These are phyloP conservation scores for Alternaria angustiovoidea DNA, from an alignment of 2,329 filamentous ascomycete species.

Conservation along the genomic window DNA sequence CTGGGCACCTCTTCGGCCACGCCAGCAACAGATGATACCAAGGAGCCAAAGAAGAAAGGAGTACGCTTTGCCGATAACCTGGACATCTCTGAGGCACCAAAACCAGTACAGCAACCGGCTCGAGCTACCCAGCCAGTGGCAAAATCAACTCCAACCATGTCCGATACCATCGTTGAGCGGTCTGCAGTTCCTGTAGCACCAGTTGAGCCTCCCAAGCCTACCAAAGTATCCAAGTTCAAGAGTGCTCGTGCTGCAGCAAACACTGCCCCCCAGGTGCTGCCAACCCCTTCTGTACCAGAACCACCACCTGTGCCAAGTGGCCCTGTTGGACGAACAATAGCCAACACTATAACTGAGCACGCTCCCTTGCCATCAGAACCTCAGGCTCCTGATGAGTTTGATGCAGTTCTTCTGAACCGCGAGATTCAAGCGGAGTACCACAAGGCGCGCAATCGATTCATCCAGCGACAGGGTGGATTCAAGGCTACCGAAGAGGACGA, in stretches of 20 bases:
- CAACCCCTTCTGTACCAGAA: slow-evolving; percentile 34
- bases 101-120: slow-evolving; percentile 33
- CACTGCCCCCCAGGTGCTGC: slow-evolving; percentile 22
- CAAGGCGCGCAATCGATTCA: slow-evolving; percentile 80
- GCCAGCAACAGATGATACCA: slow-evolving; percentile 12
- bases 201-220: slow-evolving; percentile 32
- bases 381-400: slow-evolving; percentile 60
- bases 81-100: slow-evolving; percentile 68
- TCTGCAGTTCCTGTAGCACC: slow-evolving; percentile 19
- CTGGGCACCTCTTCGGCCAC: slow-evolving; percentile 13
- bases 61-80: slow-evolving; percentile 81
- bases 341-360: slow-evolving; percentile 66
- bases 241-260: slow-evolving; percentile 36
- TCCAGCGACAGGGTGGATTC: slow-evolving; percentile 85
- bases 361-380: slow-evolving; percentile 44
- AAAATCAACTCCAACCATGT: slow-evolving; percentile 37
- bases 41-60: slow-evolving; percentile 63
- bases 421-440: slow-evolving; percentile 87
- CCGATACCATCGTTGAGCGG: slow-evolving; percentile 48
- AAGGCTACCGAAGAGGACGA: slow-evolving; percentile 71
- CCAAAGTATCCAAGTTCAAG: slow-evolving; percentile 55
- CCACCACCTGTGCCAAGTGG: slow-evolving; percentile 48
- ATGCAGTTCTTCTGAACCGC: slow-evolving; percentile 75
- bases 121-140: slow-evolving; percentile 2
- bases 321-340: slow-evolving; percentile 62